Evolutionary conservation across 768 basidiomycete genomes (phyloP), one percentile per base, ranked within the genome.

Genomic region (Rhizopogon salebrosus): DNA sequence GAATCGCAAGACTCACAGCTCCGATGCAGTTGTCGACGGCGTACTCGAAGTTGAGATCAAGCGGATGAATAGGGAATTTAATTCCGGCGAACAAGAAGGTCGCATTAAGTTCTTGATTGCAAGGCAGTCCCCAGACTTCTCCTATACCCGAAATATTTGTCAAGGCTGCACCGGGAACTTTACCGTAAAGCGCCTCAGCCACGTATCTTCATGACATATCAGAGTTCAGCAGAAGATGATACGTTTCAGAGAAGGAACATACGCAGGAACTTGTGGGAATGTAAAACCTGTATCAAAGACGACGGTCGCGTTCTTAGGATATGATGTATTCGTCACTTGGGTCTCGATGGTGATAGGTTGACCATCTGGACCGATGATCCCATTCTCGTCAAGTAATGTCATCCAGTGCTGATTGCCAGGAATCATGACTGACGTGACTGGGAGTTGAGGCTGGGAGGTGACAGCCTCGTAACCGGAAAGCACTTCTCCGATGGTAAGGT

Each of bases 231-330:
- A 49, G 45, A 60, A 37, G 35, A 58, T 26, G 24, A 51, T 18
- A 55, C 38, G 16, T 3, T 13, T 31, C 13, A 18, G 2, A 18
- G 10, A 18, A 43, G 2, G 10, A n/a, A 27, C 71, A 41, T 62
- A 80, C 80, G 70, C 57, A 48, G 83, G 74, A 36, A 87, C 74
- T 62, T 87, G 86, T 11, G 84, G 78, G 2, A 87, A 70, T 0
- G 84, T 76, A 64, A 85, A 88, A 0, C 88, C 87, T 4, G 84
- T 82, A 62, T 90, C 88, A 27, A 89, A 69, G 3, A 89, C 72
- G 4, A 78, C 79, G 1, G 83, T 84, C 7, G 80, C 69, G 57
- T 81, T 81, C 14, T 69, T 68, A 9, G 66, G 67, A 41, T 77
- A 66, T 24, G 68, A 64, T 1, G 72, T 70, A 27, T 74, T 67